phyloP scores from a whole-genome alignment of 2,329 filamentous ascomycete species.

The Catunica adiposa region DNA sequence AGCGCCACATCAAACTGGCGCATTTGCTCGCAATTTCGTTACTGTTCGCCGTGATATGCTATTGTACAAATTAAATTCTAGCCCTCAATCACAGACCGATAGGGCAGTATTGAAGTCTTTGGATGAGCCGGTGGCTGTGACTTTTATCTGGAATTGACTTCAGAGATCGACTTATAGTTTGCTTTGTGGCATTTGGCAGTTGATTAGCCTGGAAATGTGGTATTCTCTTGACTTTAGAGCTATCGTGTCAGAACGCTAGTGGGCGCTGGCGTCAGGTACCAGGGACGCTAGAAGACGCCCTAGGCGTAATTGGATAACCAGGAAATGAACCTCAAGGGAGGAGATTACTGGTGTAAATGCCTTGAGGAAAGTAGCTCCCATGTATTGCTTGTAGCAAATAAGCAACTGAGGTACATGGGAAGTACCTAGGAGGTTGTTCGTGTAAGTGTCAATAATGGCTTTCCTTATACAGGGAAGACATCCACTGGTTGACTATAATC shows the following conservation, averaged over 20 bases:
- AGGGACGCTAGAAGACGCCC: not conserved
- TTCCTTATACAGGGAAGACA: not conserved
- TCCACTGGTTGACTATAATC: not conserved
- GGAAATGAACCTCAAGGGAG: slow-evolving; percentile 1
- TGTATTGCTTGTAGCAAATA: not conserved
- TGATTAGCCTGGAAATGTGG: not conserved
- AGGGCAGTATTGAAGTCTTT: not conserved
- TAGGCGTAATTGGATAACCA: not conserved
- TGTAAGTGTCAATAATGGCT: not conserved
- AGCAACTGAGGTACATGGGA: not conserved
- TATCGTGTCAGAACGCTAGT: not conserved
- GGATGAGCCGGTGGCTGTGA: slow-evolving; percentile 2
- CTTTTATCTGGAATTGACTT: slow-evolving; percentile 6
- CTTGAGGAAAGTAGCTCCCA: not conserved
- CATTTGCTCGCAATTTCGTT: not conserved
- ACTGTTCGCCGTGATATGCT: too few relatives aligned
- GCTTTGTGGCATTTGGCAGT: not conserved
- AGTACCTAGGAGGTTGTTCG: not conserved
- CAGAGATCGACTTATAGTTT: not conserved
- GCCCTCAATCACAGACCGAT: not conserved
- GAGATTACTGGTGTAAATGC: not conserved
- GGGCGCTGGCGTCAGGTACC: slow-evolving; percentile 5
- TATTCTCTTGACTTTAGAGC: not conserved
- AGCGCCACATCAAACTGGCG: not conserved
- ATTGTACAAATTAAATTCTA: too few relatives aligned